Conservation (phyloP, 371 early-diverging fungal species). For the Mucor lusitanicus region DNA sequence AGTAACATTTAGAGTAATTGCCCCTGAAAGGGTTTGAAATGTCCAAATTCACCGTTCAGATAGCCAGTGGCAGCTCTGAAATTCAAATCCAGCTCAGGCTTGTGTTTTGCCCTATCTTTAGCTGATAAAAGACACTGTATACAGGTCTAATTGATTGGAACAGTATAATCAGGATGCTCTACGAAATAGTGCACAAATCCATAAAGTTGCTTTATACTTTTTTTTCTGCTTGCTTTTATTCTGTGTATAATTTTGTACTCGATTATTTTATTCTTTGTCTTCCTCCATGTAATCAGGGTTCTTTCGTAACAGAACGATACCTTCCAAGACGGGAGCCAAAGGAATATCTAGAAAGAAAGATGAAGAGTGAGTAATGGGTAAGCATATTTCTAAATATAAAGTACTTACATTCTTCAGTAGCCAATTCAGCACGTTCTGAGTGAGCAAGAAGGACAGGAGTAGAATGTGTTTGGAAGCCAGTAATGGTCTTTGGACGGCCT, state of each 20-base stretch:
- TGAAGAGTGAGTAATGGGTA: neutral
- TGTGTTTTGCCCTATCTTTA: no score
- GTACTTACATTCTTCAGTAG: constrained; percentile 91
- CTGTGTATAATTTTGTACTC: constrained; percentile 31
- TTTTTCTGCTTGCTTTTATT: constrained; percentile 3
- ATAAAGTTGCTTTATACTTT: neutral
- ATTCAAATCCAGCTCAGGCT: no score
- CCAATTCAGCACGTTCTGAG: constrained; percentile 97
- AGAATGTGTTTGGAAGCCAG: constrained; percentile 98
- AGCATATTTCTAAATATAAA: neutral
- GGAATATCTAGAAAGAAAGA: constrained; percentile 56
- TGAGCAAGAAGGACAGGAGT: constrained; percentile 97
- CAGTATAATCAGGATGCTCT: no score
- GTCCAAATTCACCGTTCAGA: no score
- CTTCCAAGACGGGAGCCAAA: constrained; percentile 86
- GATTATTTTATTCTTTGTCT: constrained; percentile 59
- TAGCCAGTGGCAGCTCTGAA: no score
- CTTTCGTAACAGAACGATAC: constrained; percentile 93
- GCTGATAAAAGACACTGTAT: no score
- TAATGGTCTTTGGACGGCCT: constrained; percentile 97
- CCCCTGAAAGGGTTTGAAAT: no score
- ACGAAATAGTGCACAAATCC: neutral
- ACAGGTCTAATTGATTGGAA: no score
- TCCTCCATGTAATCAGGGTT: constrained; percentile 88
- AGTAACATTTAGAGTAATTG: no score